A percentile compares a stretch with the other conserved stretches of the same genome.
Evolutionary conservation across 805 yeast species (phyloP).

Genomic region (Maudiozyma turicensis): DNA sequence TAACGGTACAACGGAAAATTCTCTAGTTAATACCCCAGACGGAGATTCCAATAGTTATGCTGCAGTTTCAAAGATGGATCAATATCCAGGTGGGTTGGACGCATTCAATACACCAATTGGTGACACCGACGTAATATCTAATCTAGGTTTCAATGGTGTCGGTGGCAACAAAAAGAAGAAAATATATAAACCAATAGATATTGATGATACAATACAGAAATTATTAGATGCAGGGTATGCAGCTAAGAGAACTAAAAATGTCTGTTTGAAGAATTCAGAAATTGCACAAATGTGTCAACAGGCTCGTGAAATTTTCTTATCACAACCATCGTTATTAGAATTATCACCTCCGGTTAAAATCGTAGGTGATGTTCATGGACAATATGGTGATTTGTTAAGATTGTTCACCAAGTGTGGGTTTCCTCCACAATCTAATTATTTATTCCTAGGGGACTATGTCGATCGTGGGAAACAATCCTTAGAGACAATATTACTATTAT

Average conservation of each 20-base stretch:
- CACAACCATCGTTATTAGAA: constrained; percentile 86
- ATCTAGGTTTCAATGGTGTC: background rate
- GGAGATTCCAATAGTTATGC: background rate
- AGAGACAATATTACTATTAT: constrained; percentile 77
- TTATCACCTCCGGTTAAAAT: constrained; percentile 72
- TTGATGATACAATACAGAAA: constrained; percentile 86
- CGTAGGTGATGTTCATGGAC: constrained; percentile 95
- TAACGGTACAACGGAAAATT: too few species aligned
- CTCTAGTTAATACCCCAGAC: too few species aligned
- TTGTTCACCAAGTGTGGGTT: constrained; percentile 93
- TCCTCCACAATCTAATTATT: constrained; percentile 88
- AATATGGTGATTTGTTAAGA: constrained; percentile 82
- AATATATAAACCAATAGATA: constrained; percentile 35
- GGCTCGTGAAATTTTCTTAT: constrained; percentile 80
- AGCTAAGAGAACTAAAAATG: constrained; percentile 83
- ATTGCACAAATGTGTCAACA: constrained; percentile 77
- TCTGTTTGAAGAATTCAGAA: constrained; percentile 84
- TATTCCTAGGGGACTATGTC: constrained; percentile 93
- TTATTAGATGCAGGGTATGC: constrained; percentile 92
- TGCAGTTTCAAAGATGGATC: background rate
- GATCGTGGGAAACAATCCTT: constrained; percentile 95
- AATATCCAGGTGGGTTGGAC: background rate
- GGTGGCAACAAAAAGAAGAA: constrained; percentile 15
- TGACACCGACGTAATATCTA: background rate
- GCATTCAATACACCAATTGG: background rate